These are phyloP conservation scores for Isoetes taiwanensis DNA, from an alignment of 75 land plant species.

Conservation along the genomic window DNA sequence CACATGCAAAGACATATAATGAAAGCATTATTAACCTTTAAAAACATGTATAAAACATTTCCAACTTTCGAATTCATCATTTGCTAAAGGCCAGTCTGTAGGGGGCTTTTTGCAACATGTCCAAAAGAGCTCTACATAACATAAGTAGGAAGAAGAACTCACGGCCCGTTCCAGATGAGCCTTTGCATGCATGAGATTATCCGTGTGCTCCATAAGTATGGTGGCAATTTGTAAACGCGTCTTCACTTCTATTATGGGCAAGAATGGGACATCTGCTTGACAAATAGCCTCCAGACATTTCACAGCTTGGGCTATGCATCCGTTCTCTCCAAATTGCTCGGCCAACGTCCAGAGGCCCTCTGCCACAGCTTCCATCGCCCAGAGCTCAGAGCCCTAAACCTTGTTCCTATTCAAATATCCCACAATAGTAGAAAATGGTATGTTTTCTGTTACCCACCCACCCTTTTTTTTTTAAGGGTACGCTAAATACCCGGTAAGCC, in stretches of 20 bases:
- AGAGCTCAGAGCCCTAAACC: too few species aligned
- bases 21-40: too few species aligned
- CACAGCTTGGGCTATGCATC: conserved; percentile 47
- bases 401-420: too few species aligned
- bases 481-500: too few species aligned
- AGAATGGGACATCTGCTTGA: conserved; percentile 56
- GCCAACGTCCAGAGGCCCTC: conserved; percentile 89
- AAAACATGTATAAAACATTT: too few species aligned
- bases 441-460: too few species aligned
- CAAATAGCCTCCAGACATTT: conserved; percentile 89
- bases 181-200: conserved; percentile 82
- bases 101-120: neutral
- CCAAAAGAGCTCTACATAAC: neutral
- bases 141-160: neutral
- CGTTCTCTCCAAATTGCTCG: conserved; percentile 42
- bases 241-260: conserved; percentile 74
- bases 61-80: too few species aligned
- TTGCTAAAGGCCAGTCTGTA: neutral
- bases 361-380: conserved; percentile 65
- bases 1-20: neutral
- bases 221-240: conserved; percentile 74
- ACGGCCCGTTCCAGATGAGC: conserved; percentile 86
- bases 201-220: conserved; percentile 48
- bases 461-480: too few species aligned
- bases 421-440: too few species aligned